Conservation (phyloP, 1,139 yeast genomes). For the Geotrichum candidum region DNA sequence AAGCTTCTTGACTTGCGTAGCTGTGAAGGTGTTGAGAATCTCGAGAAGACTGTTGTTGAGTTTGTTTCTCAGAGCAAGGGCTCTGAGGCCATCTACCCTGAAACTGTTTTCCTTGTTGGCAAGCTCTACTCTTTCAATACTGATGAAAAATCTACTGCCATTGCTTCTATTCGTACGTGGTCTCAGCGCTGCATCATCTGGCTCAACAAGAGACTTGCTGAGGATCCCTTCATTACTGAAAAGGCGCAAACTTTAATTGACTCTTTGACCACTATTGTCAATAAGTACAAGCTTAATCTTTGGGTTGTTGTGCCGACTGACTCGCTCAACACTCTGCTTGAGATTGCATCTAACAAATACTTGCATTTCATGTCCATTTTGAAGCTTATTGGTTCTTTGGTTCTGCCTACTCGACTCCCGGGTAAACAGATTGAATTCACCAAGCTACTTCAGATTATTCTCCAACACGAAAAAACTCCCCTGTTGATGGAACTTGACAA, state of each 20-base stretch:
- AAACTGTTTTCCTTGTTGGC: constrained; percentile 13
- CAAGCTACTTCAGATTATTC: constrained; percentile 58
- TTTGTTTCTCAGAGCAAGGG: constrained; percentile 13
- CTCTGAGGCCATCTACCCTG: constrained; percentile 10
- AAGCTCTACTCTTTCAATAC: constrained; percentile 5
- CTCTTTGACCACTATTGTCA: constrained; percentile 6
- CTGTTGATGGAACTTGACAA: constrained; percentile 11
- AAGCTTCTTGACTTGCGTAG: background rate
- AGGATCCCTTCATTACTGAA: constrained; percentile 19
- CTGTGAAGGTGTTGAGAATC: background rate
- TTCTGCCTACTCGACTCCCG: constrained; percentile 33
- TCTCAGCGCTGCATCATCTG: constrained; percentile 25
- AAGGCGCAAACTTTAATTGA: constrained; percentile 10
- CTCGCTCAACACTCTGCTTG: constrained; percentile 60
- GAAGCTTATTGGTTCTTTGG: constrained; percentile 40
- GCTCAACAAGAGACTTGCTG: constrained; percentile 28
- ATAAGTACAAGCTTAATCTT: constrained; percentile 29
- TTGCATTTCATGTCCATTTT: constrained; percentile 39
- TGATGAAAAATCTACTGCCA: constrained; percentile 2
- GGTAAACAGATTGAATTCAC: constrained; percentile 39
- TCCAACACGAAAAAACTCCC: constrained; percentile 42
- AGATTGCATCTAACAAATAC: constrained; percentile 56
- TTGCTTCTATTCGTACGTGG: constrained; percentile 17
- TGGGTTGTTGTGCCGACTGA: constrained; percentile 45
- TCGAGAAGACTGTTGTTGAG: constrained; percentile 3